Conservation (phyloP, 805 yeast species). For the Starmerella powellii region DNA sequence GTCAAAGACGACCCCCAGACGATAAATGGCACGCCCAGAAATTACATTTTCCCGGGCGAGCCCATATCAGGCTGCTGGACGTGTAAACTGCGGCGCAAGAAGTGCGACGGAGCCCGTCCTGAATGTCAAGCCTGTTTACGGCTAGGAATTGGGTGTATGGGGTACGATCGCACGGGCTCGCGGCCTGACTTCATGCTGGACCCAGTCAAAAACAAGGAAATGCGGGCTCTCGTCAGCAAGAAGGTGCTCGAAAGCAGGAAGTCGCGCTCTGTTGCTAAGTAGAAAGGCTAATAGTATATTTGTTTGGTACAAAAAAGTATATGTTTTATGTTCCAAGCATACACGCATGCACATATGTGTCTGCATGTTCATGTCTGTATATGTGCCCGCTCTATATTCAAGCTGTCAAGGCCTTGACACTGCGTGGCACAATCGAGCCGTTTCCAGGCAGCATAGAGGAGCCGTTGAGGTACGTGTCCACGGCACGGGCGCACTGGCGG, state of each 20-base stretch:
- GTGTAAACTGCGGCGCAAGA: slow-evolving; percentile 58
- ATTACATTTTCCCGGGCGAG: too few relatives aligned
- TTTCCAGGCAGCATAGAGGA: slow-evolving; percentile 78
- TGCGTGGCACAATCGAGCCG: slow-evolving; percentile 79
- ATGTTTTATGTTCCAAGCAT: too few relatives aligned
- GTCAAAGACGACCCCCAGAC: too few relatives aligned
- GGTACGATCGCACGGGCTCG: slow-evolving; percentile 36
- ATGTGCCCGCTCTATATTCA: too few relatives aligned
- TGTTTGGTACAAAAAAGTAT: not conserved
- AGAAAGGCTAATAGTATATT: not conserved
- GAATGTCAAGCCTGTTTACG: slow-evolving; percentile 46
- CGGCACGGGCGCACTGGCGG: slow-evolving; percentile 93
- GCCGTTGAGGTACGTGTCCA: slow-evolving; percentile 70
- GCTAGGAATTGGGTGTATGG: slow-evolving; percentile 47
- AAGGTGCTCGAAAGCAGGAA: not conserved
- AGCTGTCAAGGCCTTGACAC: not conserved
- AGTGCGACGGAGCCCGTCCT: slow-evolving; percentile 58
- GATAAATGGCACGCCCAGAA: too few relatives aligned
- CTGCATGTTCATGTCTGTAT: too few relatives aligned
- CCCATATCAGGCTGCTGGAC: slow-evolving; percentile 79
- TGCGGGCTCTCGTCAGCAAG: not conserved
- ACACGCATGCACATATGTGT: too few relatives aligned
- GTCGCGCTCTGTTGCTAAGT: not conserved
- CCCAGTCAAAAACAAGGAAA: slow-evolving; percentile 3
- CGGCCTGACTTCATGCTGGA: slow-evolving; percentile 47